Conservation (phyloP, 2,329 filamentous ascomycete species). For the Sporothrix pallida region DNA sequence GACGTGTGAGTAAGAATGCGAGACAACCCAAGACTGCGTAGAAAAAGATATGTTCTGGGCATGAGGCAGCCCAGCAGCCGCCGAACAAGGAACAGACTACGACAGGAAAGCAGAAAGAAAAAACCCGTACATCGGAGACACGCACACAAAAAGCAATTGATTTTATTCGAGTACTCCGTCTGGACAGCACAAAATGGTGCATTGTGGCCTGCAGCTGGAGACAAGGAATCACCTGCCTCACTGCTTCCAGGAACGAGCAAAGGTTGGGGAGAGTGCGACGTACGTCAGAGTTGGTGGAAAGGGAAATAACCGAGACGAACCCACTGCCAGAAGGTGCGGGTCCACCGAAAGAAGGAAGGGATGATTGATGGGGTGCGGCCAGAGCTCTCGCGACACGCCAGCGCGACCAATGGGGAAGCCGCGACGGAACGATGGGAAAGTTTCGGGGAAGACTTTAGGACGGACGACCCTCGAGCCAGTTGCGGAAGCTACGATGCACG, state of each 20-base stretch:
- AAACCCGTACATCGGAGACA: not conserved
- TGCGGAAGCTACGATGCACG: constrained; percentile 13
- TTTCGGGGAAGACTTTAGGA: not conserved
- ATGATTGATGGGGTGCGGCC: constrained; percentile 6
- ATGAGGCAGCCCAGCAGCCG: not conserved
- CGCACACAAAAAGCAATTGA: not conserved
- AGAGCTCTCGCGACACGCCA: constrained; percentile 20
- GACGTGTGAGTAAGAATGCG: constrained; percentile 23
- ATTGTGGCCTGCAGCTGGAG: constrained; percentile 17
- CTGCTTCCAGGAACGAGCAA: not conserved
- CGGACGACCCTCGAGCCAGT: not conserved
- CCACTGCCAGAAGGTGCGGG: constrained; percentile 20
- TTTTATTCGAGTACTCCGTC: not conserved
- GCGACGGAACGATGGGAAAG: not conserved
- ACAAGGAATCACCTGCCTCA: constrained; percentile 4
- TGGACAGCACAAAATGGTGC: not conserved
- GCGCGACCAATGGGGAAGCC: constrained; percentile 8
- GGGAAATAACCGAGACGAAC: constrained; percentile 29
- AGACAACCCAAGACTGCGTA: constrained; percentile 10
- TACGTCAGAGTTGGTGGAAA: constrained; percentile 33
- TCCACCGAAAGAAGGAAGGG: constrained; percentile 19
- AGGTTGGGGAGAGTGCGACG: constrained; percentile 2
- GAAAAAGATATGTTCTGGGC: not conserved
- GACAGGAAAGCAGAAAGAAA: not conserved
- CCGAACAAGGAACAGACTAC: not conserved